These are phyloP conservation scores for Oenanthe sinensis DNA, from an alignment of 129 eudicot genomes.

Conservation along the genomic window DNA sequence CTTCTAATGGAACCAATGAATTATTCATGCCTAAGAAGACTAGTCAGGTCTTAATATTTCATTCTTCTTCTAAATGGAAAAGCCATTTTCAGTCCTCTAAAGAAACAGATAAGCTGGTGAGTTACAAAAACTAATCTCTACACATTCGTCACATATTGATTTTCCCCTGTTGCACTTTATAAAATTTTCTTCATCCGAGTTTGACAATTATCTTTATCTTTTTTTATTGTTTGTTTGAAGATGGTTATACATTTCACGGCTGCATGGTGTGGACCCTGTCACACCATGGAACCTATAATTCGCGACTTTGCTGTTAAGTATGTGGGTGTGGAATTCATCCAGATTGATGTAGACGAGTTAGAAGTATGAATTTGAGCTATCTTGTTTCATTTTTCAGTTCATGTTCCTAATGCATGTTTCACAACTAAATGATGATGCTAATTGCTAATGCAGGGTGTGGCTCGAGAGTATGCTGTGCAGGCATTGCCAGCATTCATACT, in stretches of 20 bases:
- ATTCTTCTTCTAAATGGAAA: slow-evolving; percentile 49
- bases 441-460: slow-evolving; percentile 44
- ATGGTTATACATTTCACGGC: slow-evolving; percentile 79
- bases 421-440: background rate
- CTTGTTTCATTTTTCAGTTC: background rate
- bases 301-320: slow-evolving; percentile 51
- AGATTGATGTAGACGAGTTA: slow-evolving; percentile 82
- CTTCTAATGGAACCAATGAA: background rate
- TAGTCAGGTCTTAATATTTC: slow-evolving; percentile 35
- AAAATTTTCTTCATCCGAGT: background rate
- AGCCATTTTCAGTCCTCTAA: slow-evolving; percentile 40
- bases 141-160: background rate
- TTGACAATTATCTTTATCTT: background rate
- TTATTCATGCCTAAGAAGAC: slow-evolving; percentile 10
- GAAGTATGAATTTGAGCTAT: slow-evolving; percentile 27
- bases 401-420: background rate
- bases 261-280: slow-evolving; percentile 84
- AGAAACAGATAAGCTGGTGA: slow-evolving; percentile 56
- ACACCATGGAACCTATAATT: slow-evolving; percentile 50
- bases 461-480: slow-evolving; percentile 49
- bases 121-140: background rate
- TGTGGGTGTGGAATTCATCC: slow-evolving; percentile 59
- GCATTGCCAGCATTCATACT: slow-evolving; percentile 75
- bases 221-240: slow-evolving; percentile 16
- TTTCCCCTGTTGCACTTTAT: background rate